A percentile compares a stretch with the other conserved stretches of the same genome.
phyloP scores from a whole-genome alignment of 345 rosid species.

The Pelargonium nanum region DNA sequence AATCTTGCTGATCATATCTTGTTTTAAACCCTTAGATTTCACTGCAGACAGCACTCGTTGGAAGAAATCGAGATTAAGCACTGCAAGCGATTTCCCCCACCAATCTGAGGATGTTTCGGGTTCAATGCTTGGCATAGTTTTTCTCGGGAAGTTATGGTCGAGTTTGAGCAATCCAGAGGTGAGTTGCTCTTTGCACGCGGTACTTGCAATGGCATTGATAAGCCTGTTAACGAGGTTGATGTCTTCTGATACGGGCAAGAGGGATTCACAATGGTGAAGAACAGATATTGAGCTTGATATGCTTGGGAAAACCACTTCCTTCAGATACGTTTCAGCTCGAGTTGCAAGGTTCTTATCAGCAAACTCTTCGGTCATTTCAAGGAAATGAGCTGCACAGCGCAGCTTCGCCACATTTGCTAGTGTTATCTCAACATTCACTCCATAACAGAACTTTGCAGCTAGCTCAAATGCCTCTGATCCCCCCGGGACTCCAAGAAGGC shows the following conservation, averaged over 20 bases:
- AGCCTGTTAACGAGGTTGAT: slow-evolving; percentile 58
- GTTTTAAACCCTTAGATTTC: slow-evolving; percentile 82
- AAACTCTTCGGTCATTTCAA: slow-evolving; percentile 88
- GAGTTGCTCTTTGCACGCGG: slow-evolving; percentile 92
- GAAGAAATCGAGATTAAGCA: slow-evolving; percentile 69
- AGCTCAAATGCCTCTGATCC: slow-evolving; percentile 84
- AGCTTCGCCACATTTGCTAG: slow-evolving; percentile 60
- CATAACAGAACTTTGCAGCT: slow-evolving; percentile 98
- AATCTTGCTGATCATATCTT: slow-evolving; percentile 89
- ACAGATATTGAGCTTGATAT: slow-evolving; percentile 61
- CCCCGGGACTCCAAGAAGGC: slow-evolving; percentile 57
- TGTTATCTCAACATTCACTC: slow-evolving; percentile 59
- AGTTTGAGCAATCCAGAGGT: slow-evolving; percentile 86
- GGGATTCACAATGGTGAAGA: slow-evolving; percentile 67
- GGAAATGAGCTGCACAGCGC: slow-evolving; percentile 60
- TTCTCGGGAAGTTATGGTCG: slow-evolving; percentile 53
- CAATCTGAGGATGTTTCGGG: slow-evolving; percentile 75
- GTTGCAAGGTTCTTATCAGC: slow-evolving; percentile 63
- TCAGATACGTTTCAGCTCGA: slow-evolving; percentile 53
- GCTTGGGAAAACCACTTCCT: slow-evolving; percentile 55
- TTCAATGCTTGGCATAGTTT: slow-evolving; percentile 26
- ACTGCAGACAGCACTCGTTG: slow-evolving; percentile 73
- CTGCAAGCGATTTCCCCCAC: slow-evolving; percentile 85
- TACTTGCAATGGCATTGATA: slow-evolving; percentile 60
- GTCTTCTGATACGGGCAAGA: slow-evolving; percentile 70